Base-by-base conservation (phyloP, 768 basidiomycete species). In the Amylocystis lapponica region DNA sequence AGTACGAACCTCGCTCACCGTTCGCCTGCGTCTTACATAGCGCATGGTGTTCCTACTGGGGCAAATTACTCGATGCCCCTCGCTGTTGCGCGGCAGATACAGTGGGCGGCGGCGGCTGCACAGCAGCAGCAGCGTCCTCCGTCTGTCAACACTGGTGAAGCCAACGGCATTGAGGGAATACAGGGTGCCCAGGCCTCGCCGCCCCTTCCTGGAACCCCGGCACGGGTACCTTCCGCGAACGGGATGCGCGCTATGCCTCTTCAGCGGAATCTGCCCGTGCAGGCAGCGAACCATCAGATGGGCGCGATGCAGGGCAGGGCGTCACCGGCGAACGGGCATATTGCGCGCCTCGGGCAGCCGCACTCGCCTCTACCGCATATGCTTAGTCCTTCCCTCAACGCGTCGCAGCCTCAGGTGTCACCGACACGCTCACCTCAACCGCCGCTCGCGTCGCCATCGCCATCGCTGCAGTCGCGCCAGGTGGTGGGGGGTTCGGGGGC, bases 141-240 rank as follows among this genome's bases (percentile, higher is more conserved):
- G 11, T 41, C 65, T 22, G 46, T 48, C 32, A 56, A 45, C 38
- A 50, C 52, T 11, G 55, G 49, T 36, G 64, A 63, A 17, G 36
- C 44, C 64, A 70, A 62, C 23, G 53, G 57, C 42, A n/a, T 46
- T 34, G 26, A 51, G 62, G 40, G 60, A 54, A 25, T 59, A 56
- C 22, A 61, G 63, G 5, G 73, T 63, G 49, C 72, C 70, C n/a
- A 63, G 47, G 36, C 49, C 51, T 56, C 13, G 66, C 72, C 45
- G 52, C 66, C n/a, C 54, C 62, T 9, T 67, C 65, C 27, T 61
- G 57, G 40, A 14, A 65, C 70, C 3, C 71, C 71, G 19, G 52
- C 53, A 14, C 71, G 79, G 19, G 70, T 72, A 10, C 74, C 79
- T 3, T 81, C 80, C 0, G 71, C 75, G 16, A 79, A 78, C 52